Conservation (phyloP, 441 rosid species). For the Erysimum pusillum region DNA sequence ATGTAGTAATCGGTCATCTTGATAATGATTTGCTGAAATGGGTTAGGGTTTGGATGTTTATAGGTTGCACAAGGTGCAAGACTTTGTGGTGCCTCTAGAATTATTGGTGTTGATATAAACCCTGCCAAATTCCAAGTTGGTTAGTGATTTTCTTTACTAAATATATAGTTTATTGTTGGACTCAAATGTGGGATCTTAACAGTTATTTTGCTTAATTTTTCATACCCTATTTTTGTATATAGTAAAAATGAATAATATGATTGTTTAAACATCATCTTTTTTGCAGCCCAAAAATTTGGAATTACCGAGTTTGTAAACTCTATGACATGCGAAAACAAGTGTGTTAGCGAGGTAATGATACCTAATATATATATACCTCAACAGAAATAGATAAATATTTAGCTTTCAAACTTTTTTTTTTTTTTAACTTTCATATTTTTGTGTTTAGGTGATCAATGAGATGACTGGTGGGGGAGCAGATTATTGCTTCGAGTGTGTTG, state of each 20-base stretch:
- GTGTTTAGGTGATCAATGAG: constrained; percentile 64
- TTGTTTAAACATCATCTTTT: neutral
- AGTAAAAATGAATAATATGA: neutral
- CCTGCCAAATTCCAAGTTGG: constrained; percentile 74
- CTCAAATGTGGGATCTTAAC: too few species aligned
- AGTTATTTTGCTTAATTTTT: neutral
- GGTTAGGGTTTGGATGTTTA: constrained; percentile 28
- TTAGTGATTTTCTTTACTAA: constrained; percentile 40
- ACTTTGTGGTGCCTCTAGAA: constrained; percentile 74
- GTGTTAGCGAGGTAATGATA: constrained; percentile 65
- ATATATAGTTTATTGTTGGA: too few species aligned
- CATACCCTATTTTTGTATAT: neutral
- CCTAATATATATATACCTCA: neutral
- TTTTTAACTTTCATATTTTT: neutral
- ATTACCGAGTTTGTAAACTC: constrained; percentile 74
- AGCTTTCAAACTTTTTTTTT: too few species aligned
- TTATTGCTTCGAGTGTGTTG: constrained; percentile 92
- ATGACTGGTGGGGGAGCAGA: constrained; percentile 92
- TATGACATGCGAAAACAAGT: constrained; percentile 53
- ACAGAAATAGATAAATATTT: neutral
- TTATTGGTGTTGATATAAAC: constrained; percentile 78
- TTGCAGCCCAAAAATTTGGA: constrained; percentile 72
- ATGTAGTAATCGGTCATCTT: neutral
- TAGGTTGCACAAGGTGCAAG: constrained; percentile 91
- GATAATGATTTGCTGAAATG: neutral